A percentile compares a stretch with the other conserved stretches of the same genome.
phyloP scores from a whole-genome alignment of 306 rosid species.

The Quercus aquifolioides region DNA sequence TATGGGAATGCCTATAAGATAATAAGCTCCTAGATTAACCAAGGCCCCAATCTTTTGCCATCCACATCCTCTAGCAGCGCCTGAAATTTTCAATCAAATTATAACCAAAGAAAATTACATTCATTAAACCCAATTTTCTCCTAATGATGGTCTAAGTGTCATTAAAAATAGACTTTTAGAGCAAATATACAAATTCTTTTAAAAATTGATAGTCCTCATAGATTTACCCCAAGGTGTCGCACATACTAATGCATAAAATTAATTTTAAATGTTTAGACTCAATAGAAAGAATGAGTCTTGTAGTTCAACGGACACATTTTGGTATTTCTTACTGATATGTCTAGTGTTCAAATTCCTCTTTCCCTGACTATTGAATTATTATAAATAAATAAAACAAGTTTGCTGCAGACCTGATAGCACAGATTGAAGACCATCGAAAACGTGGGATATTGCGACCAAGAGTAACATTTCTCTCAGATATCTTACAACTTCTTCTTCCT shows the following conservation, averaged over 20 bases:
- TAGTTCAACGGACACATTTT: too few species aligned
- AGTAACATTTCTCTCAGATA: conserved; percentile 35
- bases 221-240: too few species aligned
- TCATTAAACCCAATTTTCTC: not conserved
- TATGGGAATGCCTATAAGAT: conserved; percentile 30
- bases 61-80: conserved; percentile 35
- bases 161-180: too few species aligned
- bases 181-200: too few species aligned
- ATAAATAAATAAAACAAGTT: not conserved
- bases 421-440: conserved; percentile 43
- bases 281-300: not conserved
- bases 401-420: conserved; percentile 33
- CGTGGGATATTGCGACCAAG: conserved; percentile 35
- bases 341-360: too few species aligned
- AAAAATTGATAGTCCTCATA: not conserved
- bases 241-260: not conserved
- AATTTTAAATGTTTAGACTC: not conserved
- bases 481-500: conserved; percentile 28
- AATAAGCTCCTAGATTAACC: conserved; percentile 41
- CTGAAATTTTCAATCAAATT: conserved; percentile 4
- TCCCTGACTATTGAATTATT: too few species aligned
- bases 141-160: not conserved
- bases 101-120: not conserved
- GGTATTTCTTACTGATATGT: too few species aligned
- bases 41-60: conserved; percentile 42